Evolutionary conservation across 1,284 basidiomycete genomes (phyloP).

Genomic region (Dichomitus squalens): DNA sequence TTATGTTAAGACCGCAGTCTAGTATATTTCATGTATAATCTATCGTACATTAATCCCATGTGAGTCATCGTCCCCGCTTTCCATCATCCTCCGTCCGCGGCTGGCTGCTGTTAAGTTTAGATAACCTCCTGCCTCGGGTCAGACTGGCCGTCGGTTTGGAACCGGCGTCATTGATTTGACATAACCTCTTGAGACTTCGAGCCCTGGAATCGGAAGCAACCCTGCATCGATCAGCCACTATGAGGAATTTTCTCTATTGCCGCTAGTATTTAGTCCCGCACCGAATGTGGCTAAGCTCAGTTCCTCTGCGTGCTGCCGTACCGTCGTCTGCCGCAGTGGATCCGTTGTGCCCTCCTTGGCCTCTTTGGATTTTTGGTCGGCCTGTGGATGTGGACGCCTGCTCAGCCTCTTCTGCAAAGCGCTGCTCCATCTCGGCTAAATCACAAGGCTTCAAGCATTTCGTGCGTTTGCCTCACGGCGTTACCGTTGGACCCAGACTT

Average conservation of each 20-base stretch:
- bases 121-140: slow-evolving; percentile 15
- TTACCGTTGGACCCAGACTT: background rate
- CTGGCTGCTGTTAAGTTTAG: slow-evolving; percentile 25
- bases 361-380: slow-evolving; percentile 11
- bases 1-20: slow-evolving; percentile 83
- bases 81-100: slow-evolving; percentile 19
- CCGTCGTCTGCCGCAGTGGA: slow-evolving; percentile 6
- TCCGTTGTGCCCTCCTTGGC: slow-evolving; percentile 9
- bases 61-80: slow-evolving; percentile 30
- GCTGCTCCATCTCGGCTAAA: background rate
- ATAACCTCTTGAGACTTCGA: slow-evolving; percentile 21
- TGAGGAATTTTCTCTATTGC: slow-evolving; percentile 7
- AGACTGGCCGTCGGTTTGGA: slow-evolving; percentile 18
- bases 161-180: slow-evolving; percentile 19
- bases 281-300: slow-evolving; percentile 19
- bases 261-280: slow-evolving; percentile 21
- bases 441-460: slow-evolving; percentile 5
- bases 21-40: slow-evolving; percentile 38
- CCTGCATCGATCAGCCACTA: slow-evolving; percentile 20
- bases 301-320: slow-evolving; percentile 22
- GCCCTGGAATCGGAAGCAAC: slow-evolving; percentile 22
- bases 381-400: slow-evolving; percentile 8
- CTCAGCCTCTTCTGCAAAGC: slow-evolving; percentile 6
- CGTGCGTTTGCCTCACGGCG: background rate
- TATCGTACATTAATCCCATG: slow-evolving; percentile 29